Percentiles rank a stretch among this genome's conserved stretches.
phyloP scores from a whole-genome alignment of 192 early-diverging fungal species.

The Dissophora ornata region DNA sequence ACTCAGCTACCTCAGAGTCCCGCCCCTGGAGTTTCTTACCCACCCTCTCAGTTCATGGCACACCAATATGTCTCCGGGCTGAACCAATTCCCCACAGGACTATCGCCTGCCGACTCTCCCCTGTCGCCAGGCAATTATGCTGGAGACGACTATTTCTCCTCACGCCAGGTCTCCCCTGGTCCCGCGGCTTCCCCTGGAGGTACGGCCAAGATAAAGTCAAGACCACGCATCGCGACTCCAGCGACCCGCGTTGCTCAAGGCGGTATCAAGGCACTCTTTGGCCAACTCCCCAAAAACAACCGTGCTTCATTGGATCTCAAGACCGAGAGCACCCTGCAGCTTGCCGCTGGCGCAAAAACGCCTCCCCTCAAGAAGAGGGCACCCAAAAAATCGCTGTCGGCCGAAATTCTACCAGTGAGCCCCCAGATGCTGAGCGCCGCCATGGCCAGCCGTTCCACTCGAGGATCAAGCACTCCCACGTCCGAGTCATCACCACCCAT shows the following conservation, averaged over 20 bases:
- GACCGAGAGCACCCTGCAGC: constrained; percentile 18
- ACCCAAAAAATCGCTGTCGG: not conserved
- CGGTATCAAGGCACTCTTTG: constrained; percentile 49
- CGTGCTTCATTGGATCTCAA: constrained; percentile 41
- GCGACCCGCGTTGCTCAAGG: constrained; percentile 31
- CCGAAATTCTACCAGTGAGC: constrained; percentile 8
- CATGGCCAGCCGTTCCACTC: not conserved
- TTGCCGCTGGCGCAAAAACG: not conserved
- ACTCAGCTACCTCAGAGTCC: constrained; percentile 45
- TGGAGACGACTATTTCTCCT: constrained; percentile 50
- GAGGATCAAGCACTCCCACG: constrained; percentile 15
- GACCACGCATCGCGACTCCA: constrained; percentile 24
- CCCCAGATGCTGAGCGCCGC: not conserved
- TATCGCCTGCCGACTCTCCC: constrained; percentile 35
- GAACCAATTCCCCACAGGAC: constrained; percentile 24
- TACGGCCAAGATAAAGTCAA: constrained; percentile 46
- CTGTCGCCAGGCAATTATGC: constrained; percentile 42
- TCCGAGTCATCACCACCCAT: constrained; percentile 17
- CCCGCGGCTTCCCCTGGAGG: constrained; percentile 43
- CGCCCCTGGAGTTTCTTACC: constrained; percentile 13
- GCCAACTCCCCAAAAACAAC: constrained; percentile 21
- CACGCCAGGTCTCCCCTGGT: constrained; percentile 17
- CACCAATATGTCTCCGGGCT: constrained; percentile 31
- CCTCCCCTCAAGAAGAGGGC: constrained; percentile 18
- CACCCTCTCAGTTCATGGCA: constrained; percentile 16